Evolutionary conservation across 2,329 filamentous ascomycete species (phyloP), one percentile per base, ranked within the genome.

Genomic region (Cercospora nicotianae): DNA sequence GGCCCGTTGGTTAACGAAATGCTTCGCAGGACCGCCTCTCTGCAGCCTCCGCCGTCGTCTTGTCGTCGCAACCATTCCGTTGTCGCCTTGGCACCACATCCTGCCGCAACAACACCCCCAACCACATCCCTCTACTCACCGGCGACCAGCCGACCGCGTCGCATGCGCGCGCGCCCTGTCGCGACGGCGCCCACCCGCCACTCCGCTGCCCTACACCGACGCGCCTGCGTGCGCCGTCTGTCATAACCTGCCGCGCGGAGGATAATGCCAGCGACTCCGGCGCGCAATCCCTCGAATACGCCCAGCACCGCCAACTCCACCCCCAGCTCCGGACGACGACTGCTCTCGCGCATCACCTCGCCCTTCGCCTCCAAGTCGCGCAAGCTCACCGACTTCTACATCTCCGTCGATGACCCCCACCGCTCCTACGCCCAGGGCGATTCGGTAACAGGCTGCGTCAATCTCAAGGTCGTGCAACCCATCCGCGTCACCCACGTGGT

Each of bases 401-500:
- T 95, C 78, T 87, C 88, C 72, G 87, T 91, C 60, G 86, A 91
- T 76, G 91, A 94, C 76, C 91, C 91, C 12, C 89, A 94, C 79
- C 89, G 89, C 72, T 89, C 91, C 75, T 94, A 94, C 79, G 84
- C 83, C 28, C 90, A 91, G 3, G 91, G 91, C 69, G 91, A 94
- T 76, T 82, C 89, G 72, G 90, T 95, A 58, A 87, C 86, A 67
- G 92, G 92, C 64, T 87, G 87, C 71, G 91, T 94, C 59, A 84
- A 92, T 69, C 82, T 94, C 73, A 90, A 88, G 66, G 86, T 93
- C 39, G 82, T 90, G 74, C 93, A 93, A 79, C 89, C 91, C 18
- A 81, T 93, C 69, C 86, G 91, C 73, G 87, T 95, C 74, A 94
- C 92, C 7, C 92, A 95, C 81, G 83, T 95, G 60, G 91, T 91